Evolutionary conservation across 768 basidiomycete species (phyloP).

Genomic region (Pulveroboletus sp.): DNA sequence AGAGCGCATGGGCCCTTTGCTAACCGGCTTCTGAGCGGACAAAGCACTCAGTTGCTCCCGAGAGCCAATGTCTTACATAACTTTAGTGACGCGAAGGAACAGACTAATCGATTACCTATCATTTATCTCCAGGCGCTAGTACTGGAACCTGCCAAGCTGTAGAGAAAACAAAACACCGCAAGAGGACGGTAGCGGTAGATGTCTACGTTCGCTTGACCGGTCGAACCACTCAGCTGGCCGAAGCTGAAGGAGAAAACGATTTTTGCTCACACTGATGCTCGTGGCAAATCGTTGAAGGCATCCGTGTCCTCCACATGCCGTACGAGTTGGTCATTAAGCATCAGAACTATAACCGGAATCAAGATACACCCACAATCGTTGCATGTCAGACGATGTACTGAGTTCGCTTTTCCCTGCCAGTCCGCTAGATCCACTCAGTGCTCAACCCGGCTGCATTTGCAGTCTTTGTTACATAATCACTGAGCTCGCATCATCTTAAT

Average conservation of each 20-base stretch:
- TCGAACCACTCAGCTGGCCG: neutral
- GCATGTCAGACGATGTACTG: neutral
- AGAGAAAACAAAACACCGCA: neutral
- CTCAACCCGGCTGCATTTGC: too few species aligned
- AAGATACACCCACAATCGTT: neutral
- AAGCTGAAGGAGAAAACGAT: neutral
- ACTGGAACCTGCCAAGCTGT: constrained; percentile 25
- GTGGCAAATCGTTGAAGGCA: neutral
- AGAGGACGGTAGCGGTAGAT: neutral
- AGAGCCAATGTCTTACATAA: neutral
- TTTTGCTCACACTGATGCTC: neutral
- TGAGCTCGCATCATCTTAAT: neutral
- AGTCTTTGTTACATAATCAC: constrained; percentile 15
- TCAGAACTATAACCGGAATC: neutral
- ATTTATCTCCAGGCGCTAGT: constrained; percentile 1
- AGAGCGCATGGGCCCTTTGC: constrained; percentile 1
- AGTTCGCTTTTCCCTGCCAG: neutral
- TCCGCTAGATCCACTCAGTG: neutral
- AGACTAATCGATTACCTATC: neutral
- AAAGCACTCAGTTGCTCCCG: neutral
- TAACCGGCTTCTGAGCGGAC: neutral
- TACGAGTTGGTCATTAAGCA: neutral
- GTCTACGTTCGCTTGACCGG: neutral
- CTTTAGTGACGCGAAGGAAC: neutral
- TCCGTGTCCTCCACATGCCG: neutral